Base-by-base conservation (phyloP, 2,329 filamentous ascomycete genomes). In the Ophiocordyceps camponoti-floridani region DNA sequence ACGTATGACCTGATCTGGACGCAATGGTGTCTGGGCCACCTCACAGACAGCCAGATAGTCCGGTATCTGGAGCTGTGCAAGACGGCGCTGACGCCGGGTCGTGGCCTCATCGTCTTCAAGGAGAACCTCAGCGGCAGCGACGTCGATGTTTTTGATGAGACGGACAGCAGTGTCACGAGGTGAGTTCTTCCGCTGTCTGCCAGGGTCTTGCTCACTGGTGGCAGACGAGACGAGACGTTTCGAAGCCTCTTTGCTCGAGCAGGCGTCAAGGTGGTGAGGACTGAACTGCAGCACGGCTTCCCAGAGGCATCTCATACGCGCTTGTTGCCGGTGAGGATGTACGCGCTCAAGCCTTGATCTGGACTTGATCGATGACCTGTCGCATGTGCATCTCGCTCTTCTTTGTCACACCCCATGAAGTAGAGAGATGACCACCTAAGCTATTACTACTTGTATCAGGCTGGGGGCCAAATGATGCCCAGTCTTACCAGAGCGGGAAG, bases 21-120 rank as follows among this genome's bases (percentile, higher is more conserved):
- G 44, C 88, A 95, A 61, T 94, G 88, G 87, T 95, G 87, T 60
- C 62, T 89, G 8, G 82, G 84, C 23, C 82, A 95, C 59, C 65
- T 94, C 45, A 86, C 75, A 0, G 86, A 94, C 56, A 62, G 61
- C 8, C 77, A 93, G 58, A 58, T 95, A 4, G 66, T 82, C 1
- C 64, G 64, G 2, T 94, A 80, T 54, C 61, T 95, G 14, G 52
- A 63, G 46, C 68, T 75, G 26, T 84, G 84, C 57, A 71, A 69
- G 42, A 52, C 59, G 0, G 66, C 48, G 0, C 43, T 67, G 3
- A 47, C 47, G 1, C 54, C 56, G 1, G 56, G 56, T 0, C 53
- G 52, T n/a, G 58, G 56, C 0, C 10, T 63, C 7, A 60, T 66
- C 2, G 54, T 66, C 0, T 40, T 66, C 14, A 65, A 66, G 65